Base-by-base conservation (phyloP, 257 asterid species). In the Henckelia pumila region DNA sequence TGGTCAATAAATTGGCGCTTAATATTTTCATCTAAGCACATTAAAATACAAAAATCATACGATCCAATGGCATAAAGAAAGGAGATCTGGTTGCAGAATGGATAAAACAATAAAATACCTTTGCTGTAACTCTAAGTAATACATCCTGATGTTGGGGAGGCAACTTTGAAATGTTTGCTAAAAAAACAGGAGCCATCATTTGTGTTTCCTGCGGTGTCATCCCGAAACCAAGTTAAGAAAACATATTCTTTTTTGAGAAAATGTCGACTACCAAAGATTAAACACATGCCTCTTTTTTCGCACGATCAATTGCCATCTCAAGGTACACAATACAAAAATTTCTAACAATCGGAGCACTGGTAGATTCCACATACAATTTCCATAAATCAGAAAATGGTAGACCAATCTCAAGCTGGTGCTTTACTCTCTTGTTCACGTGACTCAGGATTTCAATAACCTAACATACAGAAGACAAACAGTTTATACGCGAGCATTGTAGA, bases 221-320 rank as follows among this genome's bases (percentile, higher is more conserved):
- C 61, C 57, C 55, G 55, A 68, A 67, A 44, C 63, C 53, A 56
- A 56, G 77, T 66, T 50, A 81, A 52, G 47, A 53, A 14, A 5
- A 5, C 63, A 23, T 28, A 3, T 16, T 52, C 66, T 37, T 60
- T 64, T 24, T 25, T 55, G 8, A 59, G 47, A 68, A 73, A 47
- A 55, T 55, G 66, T 55, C 60, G 68, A 71, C 28, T 21, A 67
- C 29, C 64, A 63, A 69, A 57, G 55, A 75, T 21, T 17, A 65
- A 78, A 67, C 32, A 68, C 81, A 44, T 69, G 91, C 96, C 99
- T 90, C 92, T 75, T 77, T 80, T 55, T 69, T 70, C 33, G 82
- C 86, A 59, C 97, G 99, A 59, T 93, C 99, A 70, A 83, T 75
- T 69, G 96, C 92, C 96, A 90, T 93, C 81, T 93, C 99, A 77